Conservation (phyloP, 2,329 filamentous ascomycete species). For the Thermothelomyces thermophilus region DNA sequence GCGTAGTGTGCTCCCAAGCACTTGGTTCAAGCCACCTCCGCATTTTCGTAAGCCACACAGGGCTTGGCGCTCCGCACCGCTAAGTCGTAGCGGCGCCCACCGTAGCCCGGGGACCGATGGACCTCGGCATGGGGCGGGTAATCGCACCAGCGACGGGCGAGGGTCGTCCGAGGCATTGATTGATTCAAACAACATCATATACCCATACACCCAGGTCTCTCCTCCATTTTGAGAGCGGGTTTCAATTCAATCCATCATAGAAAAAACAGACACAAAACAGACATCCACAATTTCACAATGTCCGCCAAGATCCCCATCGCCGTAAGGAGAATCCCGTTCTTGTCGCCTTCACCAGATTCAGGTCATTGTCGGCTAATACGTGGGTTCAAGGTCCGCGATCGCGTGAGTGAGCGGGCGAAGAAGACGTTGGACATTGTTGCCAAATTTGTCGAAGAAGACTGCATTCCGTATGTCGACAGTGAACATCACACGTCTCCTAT, state of each 20-base stretch:
- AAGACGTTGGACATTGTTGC: constrained; percentile 81
- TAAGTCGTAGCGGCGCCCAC: background rate
- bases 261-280: too few relatives aligned
- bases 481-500: constrained; percentile 1
- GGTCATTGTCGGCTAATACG: constrained; percentile 6
- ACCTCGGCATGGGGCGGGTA: constrained; percentile 14
- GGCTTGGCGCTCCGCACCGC: constrained; percentile 6
- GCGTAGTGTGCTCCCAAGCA: too few relatives aligned
- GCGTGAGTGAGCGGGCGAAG: constrained; percentile 78
- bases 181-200: constrained; percentile 7
- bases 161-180: constrained; percentile 7
- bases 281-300: constrained; percentile 33
- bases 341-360: background rate
- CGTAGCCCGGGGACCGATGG: constrained; percentile 6
- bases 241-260: background rate
- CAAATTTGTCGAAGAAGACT: constrained; percentile 96
- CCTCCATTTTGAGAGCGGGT: too few relatives aligned
- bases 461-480: constrained; percentile 55
- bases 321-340: constrained; percentile 30
- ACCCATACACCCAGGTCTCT: background rate
- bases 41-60: constrained; percentile 9
- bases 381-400: constrained; percentile 31
- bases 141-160: constrained; percentile 7
- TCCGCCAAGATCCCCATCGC: constrained; percentile 41
- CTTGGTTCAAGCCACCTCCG: constrained; percentile 11